Evolutionary conservation across 2,329 filamentous ascomycete genomes (phyloP).

Genomic region (Neocucurbitaria cava): DNA sequence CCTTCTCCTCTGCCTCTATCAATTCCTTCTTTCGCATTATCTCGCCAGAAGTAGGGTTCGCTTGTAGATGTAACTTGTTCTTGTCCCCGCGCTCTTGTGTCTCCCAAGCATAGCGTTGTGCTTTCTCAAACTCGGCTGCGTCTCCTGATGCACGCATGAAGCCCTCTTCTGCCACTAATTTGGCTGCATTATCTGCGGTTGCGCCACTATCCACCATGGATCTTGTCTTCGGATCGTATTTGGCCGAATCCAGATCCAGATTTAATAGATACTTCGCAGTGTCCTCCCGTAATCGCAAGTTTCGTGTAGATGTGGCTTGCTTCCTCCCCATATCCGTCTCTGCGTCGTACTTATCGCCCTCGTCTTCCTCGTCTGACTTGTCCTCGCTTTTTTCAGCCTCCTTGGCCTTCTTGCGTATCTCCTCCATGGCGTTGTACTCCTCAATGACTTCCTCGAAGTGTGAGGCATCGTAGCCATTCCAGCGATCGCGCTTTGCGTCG

Average conservation of each 20-base stretch:
- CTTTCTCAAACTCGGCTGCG: slow-evolving; percentile 88
- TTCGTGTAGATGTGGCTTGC: slow-evolving; percentile 87
- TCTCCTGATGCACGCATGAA: slow-evolving; percentile 90
- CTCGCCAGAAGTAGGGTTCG: slow-evolving; percentile 93
- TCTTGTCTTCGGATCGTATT: slow-evolving; percentile 96
- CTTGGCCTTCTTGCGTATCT: slow-evolving; percentile 64
- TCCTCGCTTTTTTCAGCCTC: slow-evolving; percentile 50
- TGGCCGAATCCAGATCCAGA: slow-evolving; percentile 92
- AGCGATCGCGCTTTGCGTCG: slow-evolving; percentile 97
- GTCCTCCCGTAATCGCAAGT: slow-evolving; percentile 91
- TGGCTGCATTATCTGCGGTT: slow-evolving; percentile 78
- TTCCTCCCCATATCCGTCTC: slow-evolving; percentile 97
- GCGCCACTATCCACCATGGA: slow-evolving; percentile 87
- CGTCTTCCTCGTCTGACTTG: slow-evolving; percentile 57
- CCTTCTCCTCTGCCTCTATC: slow-evolving; percentile 74
- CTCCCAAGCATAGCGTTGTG: slow-evolving; percentile 93
- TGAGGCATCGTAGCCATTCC: slow-evolving; percentile 94
- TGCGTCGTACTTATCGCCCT: slow-evolving; percentile 78
- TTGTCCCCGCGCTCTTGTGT: slow-evolving; percentile 82
- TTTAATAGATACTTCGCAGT: slow-evolving; percentile 97
- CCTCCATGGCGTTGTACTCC: slow-evolving; percentile 86
- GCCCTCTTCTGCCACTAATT: slow-evolving; percentile 88
- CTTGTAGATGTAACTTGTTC: slow-evolving; percentile 87
- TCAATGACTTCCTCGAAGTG: slow-evolving; percentile 89
- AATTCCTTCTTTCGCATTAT: slow-evolving; percentile 80